These are phyloP conservation scores for Caloboletus inedulis DNA, from an alignment of 1,284 basidiomycete genomes.

Conservation along the genomic window DNA sequence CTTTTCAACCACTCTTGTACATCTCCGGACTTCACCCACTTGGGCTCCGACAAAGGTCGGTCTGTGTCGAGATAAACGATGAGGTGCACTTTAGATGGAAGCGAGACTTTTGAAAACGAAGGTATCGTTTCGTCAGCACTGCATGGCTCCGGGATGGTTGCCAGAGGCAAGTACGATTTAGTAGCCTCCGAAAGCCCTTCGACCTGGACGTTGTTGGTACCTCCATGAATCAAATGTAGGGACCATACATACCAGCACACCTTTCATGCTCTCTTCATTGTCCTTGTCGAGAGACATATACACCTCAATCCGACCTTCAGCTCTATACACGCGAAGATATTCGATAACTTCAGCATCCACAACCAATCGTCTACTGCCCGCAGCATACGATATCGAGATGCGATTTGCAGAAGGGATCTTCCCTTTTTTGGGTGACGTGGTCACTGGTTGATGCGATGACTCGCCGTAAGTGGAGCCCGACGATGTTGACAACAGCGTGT, in stretches of 20 bases:
- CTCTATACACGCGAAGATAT: conserved; percentile 75
- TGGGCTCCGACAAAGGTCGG: conserved; percentile 87
- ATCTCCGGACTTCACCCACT: conserved; percentile 94
- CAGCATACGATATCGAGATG: conserved; percentile 93
- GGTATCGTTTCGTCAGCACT: conserved; percentile 62
- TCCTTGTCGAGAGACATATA: conserved; percentile 56
- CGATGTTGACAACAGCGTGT: conserved; percentile 47
- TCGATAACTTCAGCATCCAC: conserved; percentile 88
- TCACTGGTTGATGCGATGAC: conserved; percentile 17
- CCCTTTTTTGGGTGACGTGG: conserved; percentile 22
- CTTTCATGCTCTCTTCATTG: conserved; percentile 59
- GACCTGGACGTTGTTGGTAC: conserved; percentile 45
- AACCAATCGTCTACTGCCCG: conserved; percentile 80
- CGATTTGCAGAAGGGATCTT: conserved; percentile 67
- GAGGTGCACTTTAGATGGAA: conserved; percentile 54
- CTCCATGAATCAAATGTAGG: conserved; percentile 1
- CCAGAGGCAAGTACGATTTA: conserved; percentile 64
- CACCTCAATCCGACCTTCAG: conserved; percentile 85
- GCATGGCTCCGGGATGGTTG: conserved; percentile 42
- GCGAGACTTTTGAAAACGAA: conserved; percentile 54
- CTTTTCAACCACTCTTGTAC: conserved; percentile 90
- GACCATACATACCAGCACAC: conserved; percentile 61
- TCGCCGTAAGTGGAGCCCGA: conserved; percentile 46
- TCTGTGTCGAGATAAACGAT: conserved; percentile 77
- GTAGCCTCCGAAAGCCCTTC: conserved; percentile 72